Conservation (phyloP, 345 rosid species). For the Eutrema yunnanense region DNA sequence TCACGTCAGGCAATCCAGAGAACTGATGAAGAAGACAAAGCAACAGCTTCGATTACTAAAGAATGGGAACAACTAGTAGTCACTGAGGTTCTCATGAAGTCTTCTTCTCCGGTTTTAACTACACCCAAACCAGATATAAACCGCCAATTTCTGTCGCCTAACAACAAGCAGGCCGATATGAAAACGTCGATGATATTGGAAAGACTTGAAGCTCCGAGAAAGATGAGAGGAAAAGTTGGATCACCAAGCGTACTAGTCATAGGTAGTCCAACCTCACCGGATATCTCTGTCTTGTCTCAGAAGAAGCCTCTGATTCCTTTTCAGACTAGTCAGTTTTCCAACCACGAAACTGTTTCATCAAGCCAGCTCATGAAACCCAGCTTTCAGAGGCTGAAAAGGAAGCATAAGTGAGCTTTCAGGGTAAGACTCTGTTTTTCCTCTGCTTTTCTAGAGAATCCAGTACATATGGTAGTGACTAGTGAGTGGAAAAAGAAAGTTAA, state of each 20-base stretch:
- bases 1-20: slow-evolving; percentile 7
- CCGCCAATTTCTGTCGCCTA: slow-evolving; percentile 31
- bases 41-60: slow-evolving; percentile 44
- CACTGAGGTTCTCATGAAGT: slow-evolving; percentile 37
- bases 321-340: slow-evolving; percentile 35
- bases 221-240: slow-evolving; percentile 43
- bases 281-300: slow-evolving; percentile 23
- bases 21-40: slow-evolving; percentile 35
- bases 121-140: slow-evolving; percentile 30
- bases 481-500: not conserved
- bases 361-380: slow-evolving; percentile 74
- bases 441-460: not conserved
- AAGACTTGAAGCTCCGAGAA: slow-evolving; percentile 71
- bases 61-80: slow-evolving; percentile 90
- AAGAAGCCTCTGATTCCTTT: slow-evolving; percentile 57
- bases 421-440: slow-evolving; percentile 12
- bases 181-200: slow-evolving; percentile 77
- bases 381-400: slow-evolving; percentile 66
- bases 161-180: slow-evolving; percentile 44
- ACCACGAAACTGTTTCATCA: slow-evolving; percentile 34
- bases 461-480: not conserved
- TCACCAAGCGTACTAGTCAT: slow-evolving; percentile 36
- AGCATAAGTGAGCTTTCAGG: slow-evolving; percentile 30
- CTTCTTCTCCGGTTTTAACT: slow-evolving; percentile 41
- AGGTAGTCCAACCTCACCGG: slow-evolving; percentile 18